Conservation (phyloP, 768 basidiomycete genomes). For the Kwoniella dejecticola region DNA sequence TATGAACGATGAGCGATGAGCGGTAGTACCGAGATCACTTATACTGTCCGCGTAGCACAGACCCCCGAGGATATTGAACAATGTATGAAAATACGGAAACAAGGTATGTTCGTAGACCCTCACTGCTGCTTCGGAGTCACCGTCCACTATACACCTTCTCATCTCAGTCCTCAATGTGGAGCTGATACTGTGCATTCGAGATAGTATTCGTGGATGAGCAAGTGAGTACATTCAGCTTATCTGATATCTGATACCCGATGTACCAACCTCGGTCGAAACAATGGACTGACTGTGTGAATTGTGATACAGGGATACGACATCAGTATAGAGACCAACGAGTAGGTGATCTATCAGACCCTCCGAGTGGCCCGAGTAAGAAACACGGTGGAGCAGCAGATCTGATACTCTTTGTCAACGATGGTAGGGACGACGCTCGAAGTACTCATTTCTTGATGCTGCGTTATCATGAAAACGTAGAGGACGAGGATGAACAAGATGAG, state of each 20-base stretch:
- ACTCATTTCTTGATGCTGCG: constrained; percentile 28
- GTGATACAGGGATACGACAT: constrained; percentile 24
- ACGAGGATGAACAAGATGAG: too few species aligned
- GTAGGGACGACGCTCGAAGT: constrained; percentile 28
- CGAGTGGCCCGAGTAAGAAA: too few species aligned
- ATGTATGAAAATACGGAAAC: constrained; percentile 18
- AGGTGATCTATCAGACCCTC: constrained; percentile 7
- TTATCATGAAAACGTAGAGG: too few species aligned
- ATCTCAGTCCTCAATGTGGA: too few species aligned
- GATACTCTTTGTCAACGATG: background rate
- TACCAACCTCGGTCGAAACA: too few species aligned
- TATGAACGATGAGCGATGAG: background rate
- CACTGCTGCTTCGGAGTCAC: background rate
- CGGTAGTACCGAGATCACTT: background rate
- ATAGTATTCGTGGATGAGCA: constrained; percentile 34
- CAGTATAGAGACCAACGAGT: constrained; percentile 27
- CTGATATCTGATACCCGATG: too few species aligned
- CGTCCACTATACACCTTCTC: too few species aligned
- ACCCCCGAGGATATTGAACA: constrained; percentile 5
- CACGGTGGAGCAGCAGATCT: too few species aligned
- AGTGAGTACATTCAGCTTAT: too few species aligned
- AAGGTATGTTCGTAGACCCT: constrained; percentile 3
- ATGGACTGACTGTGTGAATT: too few species aligned
- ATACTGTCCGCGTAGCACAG: background rate
- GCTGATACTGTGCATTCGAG: too few species aligned